Conservation (phyloP, 306 rosid genomes). For the Prunus mongolica region DNA sequence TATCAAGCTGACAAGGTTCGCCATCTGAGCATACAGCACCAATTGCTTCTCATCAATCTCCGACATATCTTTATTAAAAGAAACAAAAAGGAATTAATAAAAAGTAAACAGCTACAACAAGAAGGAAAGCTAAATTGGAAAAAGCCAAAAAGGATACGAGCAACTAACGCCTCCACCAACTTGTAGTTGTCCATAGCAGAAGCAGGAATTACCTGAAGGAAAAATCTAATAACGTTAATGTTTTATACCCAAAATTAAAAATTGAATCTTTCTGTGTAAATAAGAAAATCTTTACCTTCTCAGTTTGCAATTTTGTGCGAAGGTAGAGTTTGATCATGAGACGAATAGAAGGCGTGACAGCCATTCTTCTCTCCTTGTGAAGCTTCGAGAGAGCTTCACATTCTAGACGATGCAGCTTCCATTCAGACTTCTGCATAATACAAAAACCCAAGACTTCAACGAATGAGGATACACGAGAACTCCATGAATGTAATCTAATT, state of each 20-base stretch:
- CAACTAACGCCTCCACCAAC: slow-evolving; percentile 76
- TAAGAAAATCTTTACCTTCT: slow-evolving; percentile 40
- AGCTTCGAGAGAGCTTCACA: slow-evolving; percentile 69
- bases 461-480: neutral
- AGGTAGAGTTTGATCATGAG: slow-evolving; percentile 73
- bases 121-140: slow-evolving; percentile 3
- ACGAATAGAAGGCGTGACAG: slow-evolving; percentile 80
- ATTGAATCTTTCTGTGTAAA: neutral
- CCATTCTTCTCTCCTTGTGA: slow-evolving; percentile 47
- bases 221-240: neutral
- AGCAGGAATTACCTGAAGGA: slow-evolving; percentile 56
- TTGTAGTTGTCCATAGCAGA: slow-evolving; percentile 61
- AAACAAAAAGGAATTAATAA: slow-evolving; percentile 35
- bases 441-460: neutral
- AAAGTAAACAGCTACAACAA: slow-evolving; percentile 23
- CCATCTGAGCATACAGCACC: slow-evolving; percentile 89
- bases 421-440: slow-evolving; percentile 60
- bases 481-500: neutral
- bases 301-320: slow-evolving; percentile 64
- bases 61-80: slow-evolving; percentile 54
- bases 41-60: slow-evolving; percentile 67
- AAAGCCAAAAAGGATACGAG: slow-evolving; percentile 66
- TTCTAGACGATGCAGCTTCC: slow-evolving; percentile 93
- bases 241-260: neutral
- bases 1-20: slow-evolving; percentile 73